phyloP scores from a whole-genome alignment of 441 rosid genomes.

The Biscutella laevigata region DNA sequence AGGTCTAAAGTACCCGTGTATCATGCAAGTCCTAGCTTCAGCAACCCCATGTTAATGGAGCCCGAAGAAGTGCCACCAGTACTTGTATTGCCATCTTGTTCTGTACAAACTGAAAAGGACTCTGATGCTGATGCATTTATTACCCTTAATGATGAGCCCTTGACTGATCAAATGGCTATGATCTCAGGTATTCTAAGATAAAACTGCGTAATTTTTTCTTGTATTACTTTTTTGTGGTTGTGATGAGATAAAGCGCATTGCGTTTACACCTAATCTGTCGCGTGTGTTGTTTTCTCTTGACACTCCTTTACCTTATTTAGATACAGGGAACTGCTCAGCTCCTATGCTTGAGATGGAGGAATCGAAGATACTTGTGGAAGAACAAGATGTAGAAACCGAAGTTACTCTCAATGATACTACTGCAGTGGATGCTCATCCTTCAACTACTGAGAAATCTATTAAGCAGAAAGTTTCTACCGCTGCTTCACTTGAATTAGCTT shows the following conservation, averaged over 20 bases:
- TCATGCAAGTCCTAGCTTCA: slow-evolving; percentile 17
- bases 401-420: slow-evolving; percentile 13
- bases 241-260: not conserved
- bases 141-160: slow-evolving; percentile 48
- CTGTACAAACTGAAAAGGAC: not conserved
- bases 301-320: slow-evolving; percentile 20
- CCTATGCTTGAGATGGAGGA: slow-evolving; percentile 20
- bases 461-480: slow-evolving; percentile 23
- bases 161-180: slow-evolving; percentile 28
- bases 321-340: slow-evolving; percentile 9
- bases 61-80: slow-evolving; percentile 20
- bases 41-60: slow-evolving; percentile 19
- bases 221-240: not conserved
- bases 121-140: slow-evolving; percentile 17
- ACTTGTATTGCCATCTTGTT: not conserved
- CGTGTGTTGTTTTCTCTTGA: not conserved
- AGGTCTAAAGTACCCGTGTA: slow-evolving; percentile 25
- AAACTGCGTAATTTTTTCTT: not conserved
- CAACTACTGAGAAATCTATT: slow-evolving; percentile 18
- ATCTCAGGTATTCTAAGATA: slow-evolving; percentile 40
- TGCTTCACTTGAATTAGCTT: slow-evolving; percentile 47
- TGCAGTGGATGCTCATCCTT: slow-evolving; percentile 10
- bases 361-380: slow-evolving; percentile 23
- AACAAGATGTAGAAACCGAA: slow-evolving; percentile 20
- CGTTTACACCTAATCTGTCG: not conserved